Conservation (phyloP, 164 flowering plant genomes). For the Buxus sempervirens region DNA sequence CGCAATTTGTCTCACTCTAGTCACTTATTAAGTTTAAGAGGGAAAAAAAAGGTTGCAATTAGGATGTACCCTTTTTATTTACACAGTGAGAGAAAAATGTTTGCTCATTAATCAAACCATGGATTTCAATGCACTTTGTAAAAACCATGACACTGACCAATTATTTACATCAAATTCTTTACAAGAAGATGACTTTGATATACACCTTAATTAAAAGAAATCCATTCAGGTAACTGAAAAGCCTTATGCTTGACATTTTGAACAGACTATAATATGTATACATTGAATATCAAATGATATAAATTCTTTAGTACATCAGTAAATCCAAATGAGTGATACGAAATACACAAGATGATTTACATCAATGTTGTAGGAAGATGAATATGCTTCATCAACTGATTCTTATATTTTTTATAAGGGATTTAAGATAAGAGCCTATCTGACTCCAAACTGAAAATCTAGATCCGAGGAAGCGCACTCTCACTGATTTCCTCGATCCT, state of each 20-base stretch:
- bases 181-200: background rate
- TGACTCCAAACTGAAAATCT: constrained; percentile 43
- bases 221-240: background rate
- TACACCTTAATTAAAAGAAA: background rate
- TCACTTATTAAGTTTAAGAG: too few relatives aligned
- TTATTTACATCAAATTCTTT: background rate
- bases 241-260: background rate
- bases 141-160: background rate
- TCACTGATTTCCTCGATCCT: constrained; percentile 58
- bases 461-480: constrained; percentile 53
- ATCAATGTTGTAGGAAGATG: background rate
- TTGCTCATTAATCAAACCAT: too few relatives aligned
- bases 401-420: constrained; percentile 27
- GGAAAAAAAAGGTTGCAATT: too few relatives aligned
- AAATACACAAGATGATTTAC: constrained; percentile 14
- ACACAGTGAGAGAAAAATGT: too few relatives aligned
- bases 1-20: too few relatives aligned
- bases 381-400: constrained; percentile 10
- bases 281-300: background rate
- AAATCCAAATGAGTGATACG: background rate
- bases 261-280: background rate
- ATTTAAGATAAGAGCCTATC: constrained; percentile 42
- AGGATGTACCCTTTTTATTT: too few relatives aligned
- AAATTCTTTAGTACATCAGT: constrained; percentile 1
- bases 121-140: background rate